A percentile compares a stretch with the other conserved stretches of the same genome.
Evolutionary conservation across 371 early-diverging fungal genomes (phyloP).

Genomic region (Fennellomyces sp.): DNA sequence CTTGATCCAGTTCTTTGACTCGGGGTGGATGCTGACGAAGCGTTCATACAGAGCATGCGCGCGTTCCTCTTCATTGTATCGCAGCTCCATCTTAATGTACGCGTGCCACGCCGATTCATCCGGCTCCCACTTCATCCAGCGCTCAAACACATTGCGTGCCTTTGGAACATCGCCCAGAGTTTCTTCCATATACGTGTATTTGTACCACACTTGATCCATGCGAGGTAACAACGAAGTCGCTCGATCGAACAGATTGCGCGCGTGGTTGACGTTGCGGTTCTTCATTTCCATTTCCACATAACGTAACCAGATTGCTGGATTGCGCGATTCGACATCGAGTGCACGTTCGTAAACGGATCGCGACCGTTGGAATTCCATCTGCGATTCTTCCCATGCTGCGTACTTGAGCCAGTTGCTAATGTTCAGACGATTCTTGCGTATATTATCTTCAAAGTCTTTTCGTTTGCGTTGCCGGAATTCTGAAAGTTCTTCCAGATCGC

Average conservation of each 20-base stretch:
- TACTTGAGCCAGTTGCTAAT: conserved; percentile 94
- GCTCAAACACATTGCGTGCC: conserved; percentile 92
- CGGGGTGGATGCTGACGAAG: conserved; percentile 88
- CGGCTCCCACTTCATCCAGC: conserved; percentile 99
- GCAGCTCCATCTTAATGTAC: conserved; percentile 91
- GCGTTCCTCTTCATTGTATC: conserved; percentile 85
- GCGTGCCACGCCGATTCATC: conserved; percentile 91
- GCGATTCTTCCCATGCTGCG: conserved; percentile 94
- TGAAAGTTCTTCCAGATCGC: conserved; percentile 89
- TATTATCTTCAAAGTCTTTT: conserved; percentile 92
- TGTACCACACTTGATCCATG: conserved; percentile 97
- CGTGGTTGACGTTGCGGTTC: conserved; percentile 88
- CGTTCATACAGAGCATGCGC: conserved; percentile 84
- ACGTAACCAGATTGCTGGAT: conserved; percentile 86
- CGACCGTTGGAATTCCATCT: conserved; percentile 83
- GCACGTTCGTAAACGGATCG: conserved; percentile 93
- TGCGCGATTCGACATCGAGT: conserved; percentile 86
- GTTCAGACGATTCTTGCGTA: conserved; percentile 83
- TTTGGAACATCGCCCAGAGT: conserved; percentile 88
- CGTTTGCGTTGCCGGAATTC: conserved; percentile 91
- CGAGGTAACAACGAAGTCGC: conserved; percentile 90
- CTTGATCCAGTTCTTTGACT: conserved; percentile 95
- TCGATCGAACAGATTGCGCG: conserved; percentile 94
- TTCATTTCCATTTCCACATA: conserved; percentile 98
- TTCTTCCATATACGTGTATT: conserved; percentile 98